Conservation (phyloP, 495 filamentous ascomycete species). For the Hypomontagnella submonticulosa region DNA sequence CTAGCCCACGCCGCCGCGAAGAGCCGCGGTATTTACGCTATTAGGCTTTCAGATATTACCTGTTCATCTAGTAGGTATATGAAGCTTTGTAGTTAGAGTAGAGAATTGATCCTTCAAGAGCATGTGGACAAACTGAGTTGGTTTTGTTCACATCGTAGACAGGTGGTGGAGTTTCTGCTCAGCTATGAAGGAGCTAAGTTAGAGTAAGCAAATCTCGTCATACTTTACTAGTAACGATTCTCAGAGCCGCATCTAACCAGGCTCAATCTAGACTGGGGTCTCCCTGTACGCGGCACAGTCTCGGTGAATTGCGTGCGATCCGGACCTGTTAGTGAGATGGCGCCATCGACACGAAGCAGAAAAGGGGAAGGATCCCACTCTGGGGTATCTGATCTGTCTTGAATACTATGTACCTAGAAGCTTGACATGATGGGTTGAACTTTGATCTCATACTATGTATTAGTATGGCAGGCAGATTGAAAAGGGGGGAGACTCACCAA, state of each 20-base stretch:
- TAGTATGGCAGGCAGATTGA: too few relatives aligned
- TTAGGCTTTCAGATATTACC: background rate
- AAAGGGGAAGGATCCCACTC: constrained; percentile 13
- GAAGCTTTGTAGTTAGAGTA: background rate
- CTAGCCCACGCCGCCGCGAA: constrained; percentile 10
- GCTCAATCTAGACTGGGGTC: background rate
- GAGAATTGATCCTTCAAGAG: too few relatives aligned
- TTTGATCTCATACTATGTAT: too few relatives aligned
- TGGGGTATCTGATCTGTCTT: constrained; percentile 13
- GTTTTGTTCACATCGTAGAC: too few relatives aligned
- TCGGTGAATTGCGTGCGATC: constrained; percentile 27
- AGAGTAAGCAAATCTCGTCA: constrained; percentile 5
- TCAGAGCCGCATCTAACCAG: constrained; percentile 33
- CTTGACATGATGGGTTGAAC: background rate
- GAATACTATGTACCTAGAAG: constrained; percentile 2
- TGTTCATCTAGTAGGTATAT: background rate
- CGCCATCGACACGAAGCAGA: constrained; percentile 25
- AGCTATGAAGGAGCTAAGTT: background rate
- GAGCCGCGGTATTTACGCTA: constrained; percentile 13
- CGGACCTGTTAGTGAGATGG: constrained; percentile 32
- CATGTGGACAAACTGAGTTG: too few relatives aligned
- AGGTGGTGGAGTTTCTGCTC: too few relatives aligned
- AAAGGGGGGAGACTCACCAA: too few relatives aligned
- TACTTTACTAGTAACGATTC: background rate
- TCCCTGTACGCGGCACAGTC: constrained; percentile 29